phyloP scores from a whole-genome alignment of 768 basidiomycete species.

The Boletellus ananas region DNA sequence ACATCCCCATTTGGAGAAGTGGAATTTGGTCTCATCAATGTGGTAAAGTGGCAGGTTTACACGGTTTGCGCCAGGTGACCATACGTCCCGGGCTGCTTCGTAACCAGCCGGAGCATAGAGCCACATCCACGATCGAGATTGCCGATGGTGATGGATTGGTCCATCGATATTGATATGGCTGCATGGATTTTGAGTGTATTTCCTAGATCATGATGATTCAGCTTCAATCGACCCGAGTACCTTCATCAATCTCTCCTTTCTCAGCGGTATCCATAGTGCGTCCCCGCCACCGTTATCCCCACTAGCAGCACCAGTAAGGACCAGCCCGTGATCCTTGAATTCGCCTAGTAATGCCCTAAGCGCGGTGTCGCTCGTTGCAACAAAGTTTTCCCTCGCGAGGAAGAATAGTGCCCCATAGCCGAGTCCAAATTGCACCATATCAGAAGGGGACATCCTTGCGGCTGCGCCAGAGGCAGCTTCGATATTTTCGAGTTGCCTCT shows the following conservation, averaged over 20 bases:
- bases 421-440: slow-evolving; percentile 49
- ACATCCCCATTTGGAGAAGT: background rate
- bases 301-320: slow-evolving; percentile 47
- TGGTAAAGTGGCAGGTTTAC: background rate
- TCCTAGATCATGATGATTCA: slow-evolving; percentile 14
- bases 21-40: background rate
- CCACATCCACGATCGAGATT: background rate
- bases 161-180: background rate
- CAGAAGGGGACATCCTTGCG: slow-evolving; percentile 9
- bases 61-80: background rate
- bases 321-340: slow-evolving; percentile 86
- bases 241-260: slow-evolving; percentile 64
- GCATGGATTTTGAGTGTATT: background rate
- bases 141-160: background rate
- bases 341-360: slow-evolving; percentile 80
- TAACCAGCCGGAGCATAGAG: background rate
- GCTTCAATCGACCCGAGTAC: slow-evolving; percentile 36
- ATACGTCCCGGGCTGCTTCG: background rate
- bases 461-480: slow-evolving; percentile 17
- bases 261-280: slow-evolving; percentile 83
- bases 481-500: slow-evolving; percentile 62
- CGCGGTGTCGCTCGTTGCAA: slow-evolving; percentile 85
- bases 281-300: slow-evolving; percentile 46
- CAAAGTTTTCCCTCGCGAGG: slow-evolving; percentile 74
- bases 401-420: slow-evolving; percentile 68